These are phyloP conservation scores for Wallacemonas collosoma DNA, from an alignment of 208 protist species.

Conservation along the genomic window DNA sequence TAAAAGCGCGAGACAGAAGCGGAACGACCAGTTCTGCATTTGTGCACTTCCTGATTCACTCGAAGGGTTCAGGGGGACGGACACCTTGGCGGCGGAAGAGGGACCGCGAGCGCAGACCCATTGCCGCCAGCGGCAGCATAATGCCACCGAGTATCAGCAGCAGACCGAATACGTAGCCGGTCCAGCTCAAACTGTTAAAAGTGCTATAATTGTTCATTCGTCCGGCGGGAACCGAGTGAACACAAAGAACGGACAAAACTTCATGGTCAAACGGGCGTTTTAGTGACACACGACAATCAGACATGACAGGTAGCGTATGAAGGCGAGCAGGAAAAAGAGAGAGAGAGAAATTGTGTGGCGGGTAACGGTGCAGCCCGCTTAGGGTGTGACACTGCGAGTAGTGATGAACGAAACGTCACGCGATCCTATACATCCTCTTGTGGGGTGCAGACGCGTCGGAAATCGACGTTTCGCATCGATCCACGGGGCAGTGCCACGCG, in stretches of 20 bases:
- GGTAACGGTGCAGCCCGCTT: neutral
- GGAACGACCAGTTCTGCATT: too few species aligned
- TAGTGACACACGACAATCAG: neutral
- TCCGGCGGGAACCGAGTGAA: too few species aligned
- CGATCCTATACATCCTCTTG: too few species aligned
- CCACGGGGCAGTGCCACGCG: too few species aligned
- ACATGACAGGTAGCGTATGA: neutral
- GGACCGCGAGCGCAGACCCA: slow-evolving; percentile 71
- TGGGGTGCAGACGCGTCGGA: too few species aligned
- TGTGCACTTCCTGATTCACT: slow-evolving; percentile 15
- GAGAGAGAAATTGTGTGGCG: slow-evolving; percentile 5
- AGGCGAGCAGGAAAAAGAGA: slow-evolving; percentile 5
- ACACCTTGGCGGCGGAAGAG: slow-evolving; percentile 37
- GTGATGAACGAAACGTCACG: too few species aligned
- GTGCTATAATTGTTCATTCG: neutral
- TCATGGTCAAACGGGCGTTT: neutral
- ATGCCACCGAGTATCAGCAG: slow-evolving; percentile 40
- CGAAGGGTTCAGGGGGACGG: slow-evolving; percentile 43
- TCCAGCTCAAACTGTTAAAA: slow-evolving; percentile 11
- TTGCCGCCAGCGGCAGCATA: slow-evolving; percentile 41
- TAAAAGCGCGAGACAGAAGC: neutral
- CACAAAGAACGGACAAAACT: neutral
- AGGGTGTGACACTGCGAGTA: too few species aligned
- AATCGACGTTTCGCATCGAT: too few species aligned
- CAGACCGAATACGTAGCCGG: slow-evolving; percentile 45